Percentiles rank a stretch among this genome's conserved stretches.
These are phyloP conservation scores for Trypanosoma caninum DNA, from an alignment of 208 protist species.

Conservation along the genomic window DNA sequence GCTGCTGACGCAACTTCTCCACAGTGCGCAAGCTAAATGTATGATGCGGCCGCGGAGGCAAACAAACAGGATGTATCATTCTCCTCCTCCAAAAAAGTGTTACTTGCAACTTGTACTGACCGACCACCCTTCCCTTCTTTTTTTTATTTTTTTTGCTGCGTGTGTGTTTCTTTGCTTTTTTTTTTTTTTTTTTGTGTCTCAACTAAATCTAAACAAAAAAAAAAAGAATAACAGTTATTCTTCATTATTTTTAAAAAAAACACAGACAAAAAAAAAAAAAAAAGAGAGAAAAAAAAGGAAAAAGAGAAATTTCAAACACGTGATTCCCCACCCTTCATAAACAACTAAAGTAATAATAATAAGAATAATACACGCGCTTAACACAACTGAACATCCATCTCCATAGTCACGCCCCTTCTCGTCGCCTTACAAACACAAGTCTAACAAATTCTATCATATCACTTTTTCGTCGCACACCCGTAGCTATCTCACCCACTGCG, in stretches of 20 bases:
- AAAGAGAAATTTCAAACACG: neutral
- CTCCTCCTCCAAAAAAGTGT: neutral
- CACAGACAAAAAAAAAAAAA: constrained; percentile 2
- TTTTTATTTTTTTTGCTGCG: constrained; percentile 6
- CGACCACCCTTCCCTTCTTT: neutral
- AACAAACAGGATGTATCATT: constrained; percentile 8
- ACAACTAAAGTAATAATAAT: neutral
- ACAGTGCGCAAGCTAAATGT: constrained; percentile 21
- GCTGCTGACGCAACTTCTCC: constrained; percentile 20
- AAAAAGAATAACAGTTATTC: neutral
- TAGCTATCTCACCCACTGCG: constrained; percentile 2
- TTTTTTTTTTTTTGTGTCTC: neutral
- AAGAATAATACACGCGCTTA: neutral
- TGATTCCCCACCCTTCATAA: neutral
- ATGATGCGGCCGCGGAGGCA: constrained; percentile 19
- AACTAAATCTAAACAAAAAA: neutral
- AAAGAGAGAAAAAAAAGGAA: constrained; percentile 2
- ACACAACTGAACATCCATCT: neutral
- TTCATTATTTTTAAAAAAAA: neutral
- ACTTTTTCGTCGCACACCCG: constrained; percentile 26
- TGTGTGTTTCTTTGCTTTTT: constrained; percentile 6
- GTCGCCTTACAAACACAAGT: constrained; percentile 3
- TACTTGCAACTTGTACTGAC: neutral
- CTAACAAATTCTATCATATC: constrained; percentile 27
- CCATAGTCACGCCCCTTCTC: neutral